Base-by-base conservation (phyloP, 371 early-diverging fungal species). In the Rhizomucor miehei region DNA sequence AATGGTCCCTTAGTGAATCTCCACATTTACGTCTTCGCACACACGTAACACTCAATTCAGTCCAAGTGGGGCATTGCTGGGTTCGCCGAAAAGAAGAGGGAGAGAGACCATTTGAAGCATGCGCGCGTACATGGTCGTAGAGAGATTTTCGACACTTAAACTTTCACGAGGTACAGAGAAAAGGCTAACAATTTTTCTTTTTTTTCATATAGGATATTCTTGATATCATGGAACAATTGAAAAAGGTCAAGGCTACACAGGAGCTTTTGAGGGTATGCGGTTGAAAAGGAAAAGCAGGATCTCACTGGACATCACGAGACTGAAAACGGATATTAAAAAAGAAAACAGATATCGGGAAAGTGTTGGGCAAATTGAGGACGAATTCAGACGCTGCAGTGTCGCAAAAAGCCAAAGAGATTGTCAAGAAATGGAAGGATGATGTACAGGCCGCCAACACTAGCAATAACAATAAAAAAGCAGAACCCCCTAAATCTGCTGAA, bases 401-500 rank as follows among this genome's bases (percentile, higher is more conserved):
- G 0, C 71, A 63, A 39, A 55, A 75, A 50, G 86, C 90, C 2
- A 89, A 87, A 58, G 82, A 71, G 23, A 71, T 90, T 38, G 87
- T 93, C 1, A 71, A 73, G 52, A 88, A 87, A 47, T 95, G 95
- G 95, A 91, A 92, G 66, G 66, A 75, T 51, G 87, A 89, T 52
- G 85, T 91, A 6, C 63, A 45, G 1, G 6, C 25, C 23, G 29
- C 37, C 34, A 35, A 45, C 24, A n/a, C n/a, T n/a, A 23, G 20
- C 23, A 47, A 20, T 19, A 41, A 20, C 43, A 41, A 20, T 11
- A 20, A 20, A 11, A 55, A 66, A 51, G 17, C 51, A 14, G 62
- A 64, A 10, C 67, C 65, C 50, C 54, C 60, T 14, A 23, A 54
- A 12, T 34, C 66, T 34, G 21, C 68, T 5, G 29, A 29, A 11